Evolutionary conservation across 495 filamentous ascomycete genomes (phyloP).

Genomic region (Neurospora hispaniola): DNA sequence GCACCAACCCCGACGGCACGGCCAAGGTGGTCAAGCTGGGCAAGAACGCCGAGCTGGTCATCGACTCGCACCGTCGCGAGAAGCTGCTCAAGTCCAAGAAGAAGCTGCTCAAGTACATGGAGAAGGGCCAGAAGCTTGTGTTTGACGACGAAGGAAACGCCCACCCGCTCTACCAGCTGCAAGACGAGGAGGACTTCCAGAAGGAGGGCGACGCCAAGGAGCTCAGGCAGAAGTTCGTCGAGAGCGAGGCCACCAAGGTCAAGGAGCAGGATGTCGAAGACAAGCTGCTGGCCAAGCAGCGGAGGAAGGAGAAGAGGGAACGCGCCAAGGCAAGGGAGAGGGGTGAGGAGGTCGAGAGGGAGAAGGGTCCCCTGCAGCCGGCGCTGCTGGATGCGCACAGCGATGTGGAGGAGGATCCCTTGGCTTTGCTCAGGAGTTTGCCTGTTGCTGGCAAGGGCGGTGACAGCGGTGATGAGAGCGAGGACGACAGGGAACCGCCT

Average conservation of each 20-base stretch:
- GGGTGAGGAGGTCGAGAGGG: constrained; percentile 38
- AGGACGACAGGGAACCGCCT: constrained; percentile 24
- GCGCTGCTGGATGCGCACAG: constrained; percentile 19
- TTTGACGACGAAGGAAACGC: constrained; percentile 88
- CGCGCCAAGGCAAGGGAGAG: constrained; percentile 72
- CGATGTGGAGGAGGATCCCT: constrained; percentile 33
- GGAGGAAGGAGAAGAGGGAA: constrained; percentile 76
- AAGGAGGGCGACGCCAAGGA: constrained; percentile 59
- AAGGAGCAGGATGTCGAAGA: constrained; percentile 68
- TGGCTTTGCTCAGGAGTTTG: constrained; percentile 39
- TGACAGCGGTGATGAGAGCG: constrained; percentile 9
- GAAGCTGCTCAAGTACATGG: constrained; percentile 78
- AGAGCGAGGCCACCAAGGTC: constrained; percentile 61
- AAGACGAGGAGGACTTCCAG: constrained; percentile 69
- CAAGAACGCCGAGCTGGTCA: constrained; percentile 49
- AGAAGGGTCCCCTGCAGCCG: constrained; percentile 34
- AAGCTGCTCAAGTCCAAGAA: constrained; percentile 92
- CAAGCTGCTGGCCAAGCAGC: constrained; percentile 67
- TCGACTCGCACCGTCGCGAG: constrained; percentile 88
- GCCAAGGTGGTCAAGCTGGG: constrained; percentile 43
- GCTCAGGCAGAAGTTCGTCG: constrained; percentile 68
- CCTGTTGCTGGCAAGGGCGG: constrained; percentile 32
- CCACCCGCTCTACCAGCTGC: constrained; percentile 77
- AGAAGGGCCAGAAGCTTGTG: constrained; percentile 69
- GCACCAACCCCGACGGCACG: constrained; percentile 21